Evolutionary conservation across 345 rosid genomes (phyloP).

Genomic region (sweet orange (Citrus sinensis)): DNA sequence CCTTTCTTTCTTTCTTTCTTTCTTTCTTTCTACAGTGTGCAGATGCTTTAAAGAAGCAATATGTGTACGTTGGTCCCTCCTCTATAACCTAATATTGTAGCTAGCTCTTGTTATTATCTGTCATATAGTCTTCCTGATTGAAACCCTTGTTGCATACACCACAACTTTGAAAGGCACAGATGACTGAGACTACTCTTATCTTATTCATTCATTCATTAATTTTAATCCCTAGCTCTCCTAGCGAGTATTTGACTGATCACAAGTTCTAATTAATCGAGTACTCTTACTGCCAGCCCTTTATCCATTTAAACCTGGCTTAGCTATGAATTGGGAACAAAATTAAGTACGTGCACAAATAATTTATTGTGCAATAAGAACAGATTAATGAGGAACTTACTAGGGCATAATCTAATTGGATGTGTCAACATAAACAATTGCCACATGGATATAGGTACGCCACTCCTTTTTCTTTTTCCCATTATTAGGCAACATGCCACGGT

Average conservation of each 20-base stretch:
- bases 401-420: slow-evolving; percentile 1
- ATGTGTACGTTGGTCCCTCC: slow-evolving; percentile 53
- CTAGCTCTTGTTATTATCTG: slow-evolving; percentile 13
- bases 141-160: slow-evolving; percentile 18
- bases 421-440: slow-evolving; percentile 20
- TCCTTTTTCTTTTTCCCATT: slow-evolving; percentile 28
- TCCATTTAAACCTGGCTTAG: background rate
- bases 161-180: slow-evolving; percentile 28
- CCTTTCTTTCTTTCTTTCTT: slow-evolving; percentile 5
- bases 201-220: background rate
- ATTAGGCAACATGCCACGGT: slow-evolving; percentile 18
- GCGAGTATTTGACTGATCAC: background rate
- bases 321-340: background rate
- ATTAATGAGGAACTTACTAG: background rate
- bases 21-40: slow-evolving; percentile 16
- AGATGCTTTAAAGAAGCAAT: slow-evolving; percentile 56
- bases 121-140: slow-evolving; percentile 18
- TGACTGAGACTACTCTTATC: background rate
- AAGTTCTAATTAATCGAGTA: background rate
- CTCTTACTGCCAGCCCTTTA: background rate
- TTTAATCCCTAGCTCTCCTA: background rate
- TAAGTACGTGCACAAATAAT: background rate
- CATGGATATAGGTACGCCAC: slow-evolving; percentile 25
- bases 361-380: slow-evolving; percentile 21
- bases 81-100: slow-evolving; percentile 18